Evolutionary conservation across 2,329 filamentous ascomycete genomes (phyloP).

Genomic region (Neopestalotiopsis sp.): DNA sequence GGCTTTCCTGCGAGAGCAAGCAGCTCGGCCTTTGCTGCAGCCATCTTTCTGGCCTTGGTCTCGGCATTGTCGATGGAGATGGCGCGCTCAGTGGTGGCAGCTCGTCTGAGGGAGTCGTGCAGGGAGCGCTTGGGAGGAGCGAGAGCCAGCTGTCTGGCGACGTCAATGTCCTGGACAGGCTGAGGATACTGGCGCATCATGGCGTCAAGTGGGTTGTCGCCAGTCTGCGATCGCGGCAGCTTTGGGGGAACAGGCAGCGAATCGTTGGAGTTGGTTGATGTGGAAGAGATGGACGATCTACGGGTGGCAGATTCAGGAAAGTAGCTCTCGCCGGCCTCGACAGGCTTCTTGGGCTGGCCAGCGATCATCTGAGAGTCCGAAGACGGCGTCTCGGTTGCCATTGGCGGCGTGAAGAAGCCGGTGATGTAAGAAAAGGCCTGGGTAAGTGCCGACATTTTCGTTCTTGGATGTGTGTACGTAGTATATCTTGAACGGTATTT

Average conservation of each 20-base stretch:
- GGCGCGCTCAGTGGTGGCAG: slow-evolving; percentile 21
- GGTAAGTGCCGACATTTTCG: slow-evolving; percentile 18
- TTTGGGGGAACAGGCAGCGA: slow-evolving; percentile 23
- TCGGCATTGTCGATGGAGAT: slow-evolving; percentile 36
- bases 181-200: slow-evolving; percentile 31
- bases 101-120: slow-evolving; percentile 33
- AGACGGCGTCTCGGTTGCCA: not conserved
- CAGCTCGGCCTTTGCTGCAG: slow-evolving; percentile 53
- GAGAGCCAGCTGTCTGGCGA: slow-evolving; percentile 35
- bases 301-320: slow-evolving; percentile 18
- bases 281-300: slow-evolving; percentile 18
- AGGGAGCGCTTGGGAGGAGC: slow-evolving; percentile 33
- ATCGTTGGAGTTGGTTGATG: slow-evolving; percentile 26
- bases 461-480: not conserved
- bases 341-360: slow-evolving; percentile 6
- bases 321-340: slow-evolving; percentile 19
- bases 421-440: slow-evolving; percentile 19
- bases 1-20: slow-evolving; percentile 36
- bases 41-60: slow-evolving; percentile 45
- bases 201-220: slow-evolving; percentile 32
- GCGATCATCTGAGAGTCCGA: not conserved
- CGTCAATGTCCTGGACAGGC: slow-evolving; percentile 33
- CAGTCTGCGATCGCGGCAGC: slow-evolving; percentile 10
- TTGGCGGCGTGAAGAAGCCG: slow-evolving; percentile 14
- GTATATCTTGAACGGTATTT: not conserved